phyloP scores from a whole-genome alignment of 2,329 filamentous ascomycete genomes.

The Colletotrichum sp. region DNA sequence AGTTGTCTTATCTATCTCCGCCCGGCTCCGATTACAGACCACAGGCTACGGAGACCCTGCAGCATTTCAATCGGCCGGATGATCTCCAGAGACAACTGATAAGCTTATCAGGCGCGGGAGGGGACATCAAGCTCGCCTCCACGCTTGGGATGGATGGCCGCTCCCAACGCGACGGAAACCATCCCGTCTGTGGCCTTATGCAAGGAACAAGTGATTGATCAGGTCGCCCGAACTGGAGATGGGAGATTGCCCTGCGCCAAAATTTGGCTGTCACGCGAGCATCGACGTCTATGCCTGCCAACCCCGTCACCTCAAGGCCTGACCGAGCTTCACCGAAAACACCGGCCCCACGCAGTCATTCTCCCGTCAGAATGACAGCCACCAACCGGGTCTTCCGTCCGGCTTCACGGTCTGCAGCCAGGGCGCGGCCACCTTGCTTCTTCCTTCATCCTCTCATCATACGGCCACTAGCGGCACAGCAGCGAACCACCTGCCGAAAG shows the following conservation, averaged over 20 bases:
- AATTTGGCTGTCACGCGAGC: neutral
- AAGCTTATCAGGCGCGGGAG: constrained; percentile 10
- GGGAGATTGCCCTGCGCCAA: neutral
- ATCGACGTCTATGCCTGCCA: neutral
- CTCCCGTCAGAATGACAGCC: neutral
- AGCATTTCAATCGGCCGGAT: neutral
- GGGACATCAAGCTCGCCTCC: neutral
- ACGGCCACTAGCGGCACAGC: neutral
- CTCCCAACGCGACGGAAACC: constrained; percentile 3
- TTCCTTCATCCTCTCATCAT: neutral
- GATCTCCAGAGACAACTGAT: constrained; percentile 10
- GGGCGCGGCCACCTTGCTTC: neutral
- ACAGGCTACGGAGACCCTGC: neutral
- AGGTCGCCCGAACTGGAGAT: neutral
- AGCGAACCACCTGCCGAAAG: neutral
- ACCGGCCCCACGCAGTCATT: neutral
- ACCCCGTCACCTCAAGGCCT: neutral
- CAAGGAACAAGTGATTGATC: constrained; percentile 14
- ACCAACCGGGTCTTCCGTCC: neutral
- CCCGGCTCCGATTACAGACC: neutral
- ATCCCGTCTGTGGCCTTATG: constrained; percentile 14
- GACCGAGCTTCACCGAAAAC: constrained; percentile 10
- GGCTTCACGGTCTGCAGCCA: neutral
- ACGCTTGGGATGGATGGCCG: neutral
- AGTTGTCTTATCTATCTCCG: neutral